Conservation (phyloP, 192 early-diverging fungal genomes). For the Coemansia sp. region DNA sequence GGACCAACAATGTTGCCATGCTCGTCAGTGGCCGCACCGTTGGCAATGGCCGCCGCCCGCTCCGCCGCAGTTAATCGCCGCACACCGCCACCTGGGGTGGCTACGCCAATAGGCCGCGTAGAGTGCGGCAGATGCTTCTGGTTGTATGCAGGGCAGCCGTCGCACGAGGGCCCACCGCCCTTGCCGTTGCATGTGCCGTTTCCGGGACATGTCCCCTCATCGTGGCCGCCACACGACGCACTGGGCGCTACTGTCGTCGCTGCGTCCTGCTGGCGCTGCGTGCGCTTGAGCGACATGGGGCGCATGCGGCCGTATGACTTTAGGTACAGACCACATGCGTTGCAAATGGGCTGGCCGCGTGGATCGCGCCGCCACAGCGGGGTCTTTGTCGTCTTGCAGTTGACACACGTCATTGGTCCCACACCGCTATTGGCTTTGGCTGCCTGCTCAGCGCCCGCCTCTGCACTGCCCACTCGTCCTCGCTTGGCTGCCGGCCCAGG, state of each 20-base stretch:
- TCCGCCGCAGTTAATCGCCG: slow-evolving; percentile 44
- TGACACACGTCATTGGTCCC: slow-evolving; percentile 59
- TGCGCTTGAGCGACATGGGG: slow-evolving; percentile 46
- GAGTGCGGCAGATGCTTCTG: slow-evolving; percentile 56
- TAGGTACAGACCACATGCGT: slow-evolving; percentile 67
- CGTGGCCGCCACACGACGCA: background rate
- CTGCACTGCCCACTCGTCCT: background rate
- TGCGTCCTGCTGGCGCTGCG: slow-evolving; percentile 18
- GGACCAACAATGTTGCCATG: too few relatives aligned
- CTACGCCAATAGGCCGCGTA: slow-evolving; percentile 10
- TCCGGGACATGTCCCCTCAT: slow-evolving; percentile 66
- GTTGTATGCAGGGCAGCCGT: slow-evolving; percentile 74
- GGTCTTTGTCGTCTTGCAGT: slow-evolving; percentile 74
- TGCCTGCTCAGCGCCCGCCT: background rate
- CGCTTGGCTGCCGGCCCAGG: slow-evolving; percentile 15
- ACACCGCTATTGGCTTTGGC: slow-evolving; percentile 10
- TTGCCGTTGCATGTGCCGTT: slow-evolving; percentile 74
- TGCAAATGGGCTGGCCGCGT: slow-evolving; percentile 72
- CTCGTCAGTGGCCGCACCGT: slow-evolving; percentile 49
- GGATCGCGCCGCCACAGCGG: slow-evolving; percentile 79
- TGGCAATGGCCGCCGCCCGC: slow-evolving; percentile 50
- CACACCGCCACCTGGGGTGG: slow-evolving; percentile 8
- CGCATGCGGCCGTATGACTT: slow-evolving; percentile 54
- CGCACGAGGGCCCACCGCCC: slow-evolving; percentile 68
- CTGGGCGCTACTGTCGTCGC: background rate